These are phyloP conservation scores for Meyerozyma elateridarum DNA, from an alignment of 1,139 yeast species.

Conservation along the genomic window DNA sequence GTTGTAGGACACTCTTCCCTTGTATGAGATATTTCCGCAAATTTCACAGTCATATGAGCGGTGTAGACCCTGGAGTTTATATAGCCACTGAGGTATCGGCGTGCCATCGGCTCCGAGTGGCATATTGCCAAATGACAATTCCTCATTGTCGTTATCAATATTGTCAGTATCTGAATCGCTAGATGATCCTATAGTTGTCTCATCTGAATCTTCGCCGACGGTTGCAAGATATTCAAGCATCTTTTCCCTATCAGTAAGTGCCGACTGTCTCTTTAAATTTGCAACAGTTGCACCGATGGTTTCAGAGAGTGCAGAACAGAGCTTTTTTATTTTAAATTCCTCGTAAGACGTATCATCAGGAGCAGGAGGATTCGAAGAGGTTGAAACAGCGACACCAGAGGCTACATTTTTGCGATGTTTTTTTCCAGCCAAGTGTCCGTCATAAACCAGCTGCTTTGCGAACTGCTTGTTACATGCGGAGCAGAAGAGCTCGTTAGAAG, in stretches of 20 bases:
- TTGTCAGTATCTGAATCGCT: constrained; percentile 24
- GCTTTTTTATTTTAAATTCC: constrained; percentile 1
- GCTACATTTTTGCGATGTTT: constrained; percentile 59
- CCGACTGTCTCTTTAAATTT: constrained; percentile 61
- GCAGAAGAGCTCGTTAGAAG: constrained; percentile 44
- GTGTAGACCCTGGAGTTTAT: constrained; percentile 82
- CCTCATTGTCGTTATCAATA: constrained; percentile 23
- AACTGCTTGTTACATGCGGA: constrained; percentile 60
- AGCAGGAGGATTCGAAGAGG: background rate
- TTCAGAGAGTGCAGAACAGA: background rate
- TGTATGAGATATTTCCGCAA: constrained; percentile 72
- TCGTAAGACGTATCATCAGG: background rate
- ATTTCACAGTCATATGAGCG: constrained; percentile 75
- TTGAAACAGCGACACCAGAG: background rate
- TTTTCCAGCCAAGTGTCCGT: constrained; percentile 69
- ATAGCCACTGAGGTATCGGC: constrained; percentile 93
- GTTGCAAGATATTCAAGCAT: constrained; percentile 41
- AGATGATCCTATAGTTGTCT: constrained; percentile 21
- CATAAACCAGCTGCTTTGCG: constrained; percentile 60
- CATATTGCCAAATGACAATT: constrained; percentile 37
- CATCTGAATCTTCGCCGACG: constrained; percentile 35
- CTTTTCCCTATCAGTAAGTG: constrained; percentile 72
- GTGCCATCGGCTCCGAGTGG: constrained; percentile 87
- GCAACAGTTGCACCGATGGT: constrained; percentile 41
- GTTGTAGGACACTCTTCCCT: constrained; percentile 69